Evolutionary conservation across 2,329 filamentous ascomycete genomes (phyloP).

Genomic region (Apiospora aurea): DNA sequence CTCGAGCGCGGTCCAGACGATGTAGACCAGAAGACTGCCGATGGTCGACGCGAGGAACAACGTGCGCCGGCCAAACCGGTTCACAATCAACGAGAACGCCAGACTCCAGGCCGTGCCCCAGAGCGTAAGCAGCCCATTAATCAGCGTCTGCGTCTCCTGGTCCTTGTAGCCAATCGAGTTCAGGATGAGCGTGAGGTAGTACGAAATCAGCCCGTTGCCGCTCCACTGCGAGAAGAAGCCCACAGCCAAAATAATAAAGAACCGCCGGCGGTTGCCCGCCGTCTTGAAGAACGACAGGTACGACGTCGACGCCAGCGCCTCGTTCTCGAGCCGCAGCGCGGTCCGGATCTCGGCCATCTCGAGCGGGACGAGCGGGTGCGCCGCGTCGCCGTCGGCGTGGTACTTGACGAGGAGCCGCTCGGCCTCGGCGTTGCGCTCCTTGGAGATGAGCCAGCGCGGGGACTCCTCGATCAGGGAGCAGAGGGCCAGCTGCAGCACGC

Average conservation of each 20-base stretch:
- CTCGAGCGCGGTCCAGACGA: slow-evolving; percentile 31
- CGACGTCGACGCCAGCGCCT: slow-evolving; percentile 40
- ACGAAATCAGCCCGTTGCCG: slow-evolving; percentile 38
- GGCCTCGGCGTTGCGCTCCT: slow-evolving; percentile 46
- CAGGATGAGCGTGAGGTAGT: slow-evolving; percentile 47
- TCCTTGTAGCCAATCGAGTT: slow-evolving; percentile 40
- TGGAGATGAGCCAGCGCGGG: slow-evolving; percentile 52
- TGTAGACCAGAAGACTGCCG: slow-evolving; percentile 31
- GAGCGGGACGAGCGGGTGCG: slow-evolving; percentile 43
- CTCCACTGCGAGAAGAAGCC: slow-evolving; percentile 29
- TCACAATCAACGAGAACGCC: slow-evolving; percentile 48
- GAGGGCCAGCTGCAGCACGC: slow-evolving; percentile 44
- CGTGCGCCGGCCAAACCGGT: slow-evolving; percentile 33
- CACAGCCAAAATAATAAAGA: slow-evolving; percentile 26
- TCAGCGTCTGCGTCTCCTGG: slow-evolving; percentile 39
- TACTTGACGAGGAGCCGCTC: slow-evolving; percentile 36
- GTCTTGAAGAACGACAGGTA: slow-evolving; percentile 35
- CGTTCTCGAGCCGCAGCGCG: slow-evolving; percentile 51
- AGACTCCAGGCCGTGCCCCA: slow-evolving; percentile 57
- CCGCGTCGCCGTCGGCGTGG: slow-evolving; percentile 40
- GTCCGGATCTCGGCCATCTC: slow-evolving; percentile 53
- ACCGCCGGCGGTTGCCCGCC: slow-evolving; percentile 30
- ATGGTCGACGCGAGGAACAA: slow-evolving; percentile 37
- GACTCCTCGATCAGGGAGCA: slow-evolving; percentile 51
- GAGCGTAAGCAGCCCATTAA: slow-evolving; percentile 52